phyloP scores from a whole-genome alignment of 768 basidiomycete species.

The Boletus sensibilis region DNA sequence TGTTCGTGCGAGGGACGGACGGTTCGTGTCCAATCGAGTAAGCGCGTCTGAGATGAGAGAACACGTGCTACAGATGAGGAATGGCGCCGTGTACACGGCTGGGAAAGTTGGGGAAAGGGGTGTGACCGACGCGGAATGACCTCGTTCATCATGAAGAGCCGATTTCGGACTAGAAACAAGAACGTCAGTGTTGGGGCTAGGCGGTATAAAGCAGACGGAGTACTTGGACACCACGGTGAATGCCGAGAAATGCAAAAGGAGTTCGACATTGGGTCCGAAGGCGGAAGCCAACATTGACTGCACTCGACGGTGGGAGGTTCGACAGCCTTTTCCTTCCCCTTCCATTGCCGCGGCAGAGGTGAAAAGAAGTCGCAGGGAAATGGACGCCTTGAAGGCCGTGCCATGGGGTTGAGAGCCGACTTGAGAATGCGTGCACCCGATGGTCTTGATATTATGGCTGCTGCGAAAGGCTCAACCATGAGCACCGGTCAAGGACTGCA shows the following conservation, averaged over 20 bases:
- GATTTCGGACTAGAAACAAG: slow-evolving; percentile 31
- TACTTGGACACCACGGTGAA: slow-evolving; percentile 51
- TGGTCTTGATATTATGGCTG: slow-evolving; percentile 45
- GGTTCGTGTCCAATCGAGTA: slow-evolving; percentile 7
- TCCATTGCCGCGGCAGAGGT: slow-evolving; percentile 49
- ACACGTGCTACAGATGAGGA: slow-evolving; percentile 18
- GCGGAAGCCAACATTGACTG: slow-evolving; percentile 23
- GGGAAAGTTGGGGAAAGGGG: slow-evolving; percentile 10
- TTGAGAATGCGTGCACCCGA: slow-evolving; percentile 27
- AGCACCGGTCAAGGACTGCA: slow-evolving; percentile 27
- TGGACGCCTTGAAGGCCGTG: slow-evolving; percentile 30
- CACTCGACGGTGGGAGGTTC: slow-evolving; percentile 30
- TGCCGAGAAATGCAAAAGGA: slow-evolving; percentile 50
- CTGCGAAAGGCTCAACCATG: slow-evolving; percentile 67
- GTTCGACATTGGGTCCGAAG: slow-evolving; percentile 30
- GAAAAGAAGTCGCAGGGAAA: slow-evolving; percentile 53
- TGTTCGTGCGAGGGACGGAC: slow-evolving; percentile 3
- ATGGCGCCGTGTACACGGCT: slow-evolving; percentile 25
- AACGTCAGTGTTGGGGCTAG: slow-evolving; percentile 5
- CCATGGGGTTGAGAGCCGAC: slow-evolving; percentile 30
- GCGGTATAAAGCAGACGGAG: slow-evolving; percentile 5
- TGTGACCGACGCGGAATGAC: slow-evolving; percentile 28
- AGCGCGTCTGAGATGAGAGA: slow-evolving; percentile 14
- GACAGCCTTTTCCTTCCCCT: slow-evolving; percentile 52
- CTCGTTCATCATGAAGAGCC: slow-evolving; percentile 39